Evolutionary conservation across 768 basidiomycete genomes (phyloP), one percentile per base, ranked within the genome.

Genomic region (Dictyophora rubrovolvata): DNA sequence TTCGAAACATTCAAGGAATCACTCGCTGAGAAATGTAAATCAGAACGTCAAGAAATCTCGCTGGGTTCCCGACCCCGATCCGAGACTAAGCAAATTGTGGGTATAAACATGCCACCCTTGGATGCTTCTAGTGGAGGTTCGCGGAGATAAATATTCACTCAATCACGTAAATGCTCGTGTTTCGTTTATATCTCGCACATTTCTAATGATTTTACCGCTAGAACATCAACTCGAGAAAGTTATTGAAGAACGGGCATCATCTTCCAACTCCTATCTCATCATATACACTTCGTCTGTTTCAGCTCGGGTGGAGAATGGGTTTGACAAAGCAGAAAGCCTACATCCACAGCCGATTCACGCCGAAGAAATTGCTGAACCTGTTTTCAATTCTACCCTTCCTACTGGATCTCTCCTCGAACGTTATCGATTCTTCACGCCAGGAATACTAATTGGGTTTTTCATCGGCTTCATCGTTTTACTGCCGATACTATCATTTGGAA

Each of bases 371-470:
- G 63, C 21, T 63, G 63, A 62, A 60, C 17, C 63, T 65, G 28
- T 28, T 28, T 63, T 63, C 54, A 76, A 77, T 58, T 65, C 73
- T 11, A 74, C 75, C 17, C 68, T 75, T 1, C 69, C 77, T 6
- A 67, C 72, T 8, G 81, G 78, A 21, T 85, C 87, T 10, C 82
- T 90, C 57, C 77, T 91, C 23, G 77, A 83, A 61, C 80, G 75
- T 35, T 90, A 89, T 69, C 87, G 89, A 67, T 77, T 89, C 50
- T 79, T 91, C 52, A 88, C 87, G 0, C 86, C 89, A 1, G 85
- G 78, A 0, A 75, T 92, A 52, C 87, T 91, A 69, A 78, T 76
- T 4, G 68, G 76, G 7, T 77, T 91, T 17, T 76, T 90, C 53
- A 70, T 90, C 49, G 71, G 73, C 0, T 74, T 90, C 65, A 86